Evolutionary conservation across 768 basidiomycete species (phyloP), one percentile per base, ranked within the genome.

Genomic region (Amanita subjunquillea): DNA sequence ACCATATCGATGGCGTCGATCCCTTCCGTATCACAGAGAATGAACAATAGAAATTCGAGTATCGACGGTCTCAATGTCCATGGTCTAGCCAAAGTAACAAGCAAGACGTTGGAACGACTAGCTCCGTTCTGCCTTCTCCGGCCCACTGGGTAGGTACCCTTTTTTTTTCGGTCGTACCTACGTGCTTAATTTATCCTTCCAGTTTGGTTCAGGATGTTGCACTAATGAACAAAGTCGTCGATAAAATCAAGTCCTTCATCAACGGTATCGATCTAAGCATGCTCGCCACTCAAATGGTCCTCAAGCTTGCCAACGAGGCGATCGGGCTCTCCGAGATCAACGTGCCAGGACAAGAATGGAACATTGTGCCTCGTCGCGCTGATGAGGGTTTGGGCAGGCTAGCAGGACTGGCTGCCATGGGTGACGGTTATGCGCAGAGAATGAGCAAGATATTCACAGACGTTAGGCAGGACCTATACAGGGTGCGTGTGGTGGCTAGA

Each of bases 61-160:
- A 30, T 53, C 25, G 43, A 53, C 8, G 57, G 54, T 29, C 55
- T 69, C 6, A 62, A 69, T 55, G 53, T 68, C 7, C 40, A 58
- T 13, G 51, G 57, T 9, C 59, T 66, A 10, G 70, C 67, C 3
- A 63, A 60, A 40, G 60, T 59, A 8, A 70, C 68, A 1, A 57
- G 65, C 29, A 72, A 70, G 56, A 66, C 68, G 3, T 59, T 70
- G n/a, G 68, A 72, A 47, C 65, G 70, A 7, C 61, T 72, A 15
- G 67, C 65, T 3, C 69, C 69, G 9, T 72, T 69, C 51, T 64
- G 62, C 15, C 61, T 70, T 40, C 62, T 61, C 56, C 59, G 59
- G 15, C 55, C 65, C 65, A 70, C 59, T 46, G 60, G 57, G 38
- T 55, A 34, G 27, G 6, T 54, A 13, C 45, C 22, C 27, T 25